A percentile compares a stretch with the other conserved stretches of the same genome.
These are phyloP conservation scores for Cylindrodendrum hubeiense DNA, from an alignment of 2,329 filamentous ascomycete genomes.

Conservation along the genomic window DNA sequence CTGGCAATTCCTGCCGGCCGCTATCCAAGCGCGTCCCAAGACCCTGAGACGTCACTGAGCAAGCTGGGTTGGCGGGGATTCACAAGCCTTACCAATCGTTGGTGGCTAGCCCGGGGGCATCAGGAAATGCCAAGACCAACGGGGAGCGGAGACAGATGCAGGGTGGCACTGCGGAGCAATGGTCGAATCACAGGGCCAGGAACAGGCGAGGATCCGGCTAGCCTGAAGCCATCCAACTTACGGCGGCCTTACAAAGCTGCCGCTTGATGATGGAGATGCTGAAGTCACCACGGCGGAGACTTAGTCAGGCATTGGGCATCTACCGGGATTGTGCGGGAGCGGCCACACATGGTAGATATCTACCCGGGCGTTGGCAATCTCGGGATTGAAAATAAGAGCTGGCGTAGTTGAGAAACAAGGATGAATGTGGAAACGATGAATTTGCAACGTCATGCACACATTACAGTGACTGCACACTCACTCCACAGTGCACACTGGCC, in stretches of 20 bases:
- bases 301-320: slow-evolving; percentile 22
- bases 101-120: slow-evolving; percentile 17
- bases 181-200: slow-evolving; percentile 4
- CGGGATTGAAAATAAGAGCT: no score
- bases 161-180: background rate
- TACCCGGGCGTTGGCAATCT: no score
- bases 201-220: slow-evolving; percentile 10
- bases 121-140: slow-evolving; percentile 41
- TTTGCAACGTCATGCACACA: no score
- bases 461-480: no score
- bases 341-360: background rate
- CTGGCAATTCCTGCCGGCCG: no score
- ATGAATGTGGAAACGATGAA: no score
- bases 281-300: slow-evolving; percentile 10
- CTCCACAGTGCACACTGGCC: no score
- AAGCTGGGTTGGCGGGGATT: slow-evolving; percentile 3
- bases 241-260: slow-evolving; percentile 20
- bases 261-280: slow-evolving; percentile 10
- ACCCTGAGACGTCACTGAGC: slow-evolving; percentile 5
- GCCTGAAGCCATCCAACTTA: slow-evolving; percentile 7
- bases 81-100: slow-evolving; percentile 18
- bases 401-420: no score
- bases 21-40: no score
- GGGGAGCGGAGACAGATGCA: background rate
- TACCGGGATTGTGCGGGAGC: background rate